phyloP scores from a whole-genome alignment of 202 grass and related monocot species.

The Zoysia matrella region DNA sequence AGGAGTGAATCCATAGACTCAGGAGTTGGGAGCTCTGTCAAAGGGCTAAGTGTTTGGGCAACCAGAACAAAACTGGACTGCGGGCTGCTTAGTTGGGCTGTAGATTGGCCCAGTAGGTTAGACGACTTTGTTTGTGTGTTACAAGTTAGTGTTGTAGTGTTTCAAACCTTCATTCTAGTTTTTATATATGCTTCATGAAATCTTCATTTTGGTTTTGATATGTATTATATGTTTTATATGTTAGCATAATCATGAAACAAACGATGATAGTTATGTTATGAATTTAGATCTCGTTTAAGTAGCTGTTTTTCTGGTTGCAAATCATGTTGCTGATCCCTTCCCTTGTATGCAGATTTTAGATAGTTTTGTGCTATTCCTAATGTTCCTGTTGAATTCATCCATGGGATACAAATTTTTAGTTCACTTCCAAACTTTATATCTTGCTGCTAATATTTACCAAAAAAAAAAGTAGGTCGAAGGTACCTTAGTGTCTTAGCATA shows the following conservation, averaged over 20 bases:
- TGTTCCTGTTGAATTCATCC: no score
- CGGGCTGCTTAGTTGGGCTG: no score
- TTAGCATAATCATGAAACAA: conserved; percentile 7
- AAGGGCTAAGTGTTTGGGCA: no score
- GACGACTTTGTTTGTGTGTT: not conserved
- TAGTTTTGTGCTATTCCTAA: not conserved
- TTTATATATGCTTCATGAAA: no score
- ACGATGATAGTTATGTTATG: no score
- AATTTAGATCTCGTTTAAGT: not conserved
- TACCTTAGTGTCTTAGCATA: conserved; percentile 1
- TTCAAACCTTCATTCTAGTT: not conserved
- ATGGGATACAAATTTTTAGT: not conserved
- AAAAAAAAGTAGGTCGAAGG: not conserved
- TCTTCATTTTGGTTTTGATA: no score
- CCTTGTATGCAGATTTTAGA: not conserved
- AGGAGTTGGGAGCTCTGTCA: no score
- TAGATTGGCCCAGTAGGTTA: no score
- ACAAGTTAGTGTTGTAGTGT: conserved; percentile 9
- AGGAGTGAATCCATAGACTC: no score
- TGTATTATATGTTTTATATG: not conserved
- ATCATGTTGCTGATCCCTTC: not conserved
- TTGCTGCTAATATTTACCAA: conserved; percentile 7
- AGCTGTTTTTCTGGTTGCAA: conserved; percentile 6
- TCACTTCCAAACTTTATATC: not conserved
- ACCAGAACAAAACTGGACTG: no score